Evolutionary conservation across 2,329 filamentous ascomycete genomes (phyloP), one percentile per base, ranked within the genome.

Genomic region (Hymenoscyphus albidus): DNA sequence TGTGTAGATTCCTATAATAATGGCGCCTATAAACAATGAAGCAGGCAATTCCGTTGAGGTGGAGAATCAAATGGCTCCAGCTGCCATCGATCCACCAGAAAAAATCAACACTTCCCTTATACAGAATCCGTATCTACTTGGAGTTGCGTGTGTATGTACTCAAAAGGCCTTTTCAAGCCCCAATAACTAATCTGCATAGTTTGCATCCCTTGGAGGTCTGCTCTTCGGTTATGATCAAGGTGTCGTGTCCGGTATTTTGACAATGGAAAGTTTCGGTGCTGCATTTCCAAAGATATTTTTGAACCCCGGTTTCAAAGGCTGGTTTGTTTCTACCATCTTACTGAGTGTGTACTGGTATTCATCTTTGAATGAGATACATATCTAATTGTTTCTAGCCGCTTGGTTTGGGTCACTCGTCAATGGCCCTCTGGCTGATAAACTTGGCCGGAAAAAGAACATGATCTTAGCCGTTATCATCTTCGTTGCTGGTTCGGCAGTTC

Each of bases 241-340:
- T 40, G 78, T 82, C 38, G 76, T 81, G 57, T 80, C 78, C 0
- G 79, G 78, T 44, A 77, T 82, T 56, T 75, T 81, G 60, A 79
- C 77, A 5, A 80, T 80, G 75, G 74, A 79, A 64, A 79, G 78
- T 48, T 81, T 82, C 64, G 77, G 72, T 2, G 76, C 76, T 38
- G 68, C 72, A 14, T 76, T 78, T 54, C 80, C 79, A 4, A 68
- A 74, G 7, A 75, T 82, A 16, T 79, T 77, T 59, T 63, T 75
- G 0, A 79, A 83, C 64, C 79, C 76, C 64, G 70, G 77, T 12
- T 81, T 81, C 73, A 81, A 83, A 65, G 81, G 81, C 39, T 83
- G 82, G 81, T 82, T 83, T 61, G 80, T 83, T 1, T 82, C 82
- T 5, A 80, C 78, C 1, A 72, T 84, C 4, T 71, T 82, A 10